Percentiles rank a stretch among this genome's conserved stretches.
Evolutionary conservation across 768 basidiomycete species (phyloP).

Genomic region (Amylocystis lapponica): DNA sequence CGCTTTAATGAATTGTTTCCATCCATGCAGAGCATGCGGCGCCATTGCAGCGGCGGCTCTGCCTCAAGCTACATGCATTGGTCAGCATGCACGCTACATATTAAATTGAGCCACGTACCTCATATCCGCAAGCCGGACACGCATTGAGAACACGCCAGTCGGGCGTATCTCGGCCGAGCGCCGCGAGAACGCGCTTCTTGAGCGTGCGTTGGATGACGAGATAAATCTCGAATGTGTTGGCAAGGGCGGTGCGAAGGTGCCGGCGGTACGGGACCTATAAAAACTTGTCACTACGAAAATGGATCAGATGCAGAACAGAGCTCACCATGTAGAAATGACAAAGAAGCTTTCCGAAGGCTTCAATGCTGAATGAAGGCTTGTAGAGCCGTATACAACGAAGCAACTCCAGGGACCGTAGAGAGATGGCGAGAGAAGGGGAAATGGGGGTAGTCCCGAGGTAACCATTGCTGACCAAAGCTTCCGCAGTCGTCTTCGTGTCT

Average conservation of each 20-base stretch:
- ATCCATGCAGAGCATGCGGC: constrained; percentile 7
- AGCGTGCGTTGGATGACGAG: constrained; percentile 21
- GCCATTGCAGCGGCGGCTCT: constrained; percentile 18
- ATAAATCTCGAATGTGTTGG: constrained; percentile 31
- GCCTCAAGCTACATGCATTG: constrained; percentile 21
- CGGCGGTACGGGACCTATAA: constrained; percentile 23
- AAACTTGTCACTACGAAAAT: not conserved
- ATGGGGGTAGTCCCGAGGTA: constrained; percentile 5
- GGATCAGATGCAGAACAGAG: not conserved
- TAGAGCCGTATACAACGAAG: constrained; percentile 4
- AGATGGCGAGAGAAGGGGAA: constrained; percentile 6
- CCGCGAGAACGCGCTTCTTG: constrained; percentile 14
- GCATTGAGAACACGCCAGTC: constrained; percentile 30
- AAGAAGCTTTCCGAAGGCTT: constrained; percentile 14
- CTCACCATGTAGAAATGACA: constrained; percentile 14
- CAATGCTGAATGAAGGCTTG: constrained; percentile 15
- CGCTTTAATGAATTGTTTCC: constrained; percentile 19
- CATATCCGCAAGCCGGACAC: constrained; percentile 33
- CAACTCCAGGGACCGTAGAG: constrained; percentile 12
- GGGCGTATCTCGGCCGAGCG: constrained; percentile 22
- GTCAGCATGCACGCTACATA: not conserved
- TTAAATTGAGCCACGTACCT: constrained; percentile 15
- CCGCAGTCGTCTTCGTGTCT: not conserved
- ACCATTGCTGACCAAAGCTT: constrained; percentile 5
- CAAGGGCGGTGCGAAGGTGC: constrained; percentile 19